These are phyloP conservation scores for Ceratocystiopsis sp. DNA, from an alignment of 2,329 filamentous ascomycete genomes.

Conservation along the genomic window DNA sequence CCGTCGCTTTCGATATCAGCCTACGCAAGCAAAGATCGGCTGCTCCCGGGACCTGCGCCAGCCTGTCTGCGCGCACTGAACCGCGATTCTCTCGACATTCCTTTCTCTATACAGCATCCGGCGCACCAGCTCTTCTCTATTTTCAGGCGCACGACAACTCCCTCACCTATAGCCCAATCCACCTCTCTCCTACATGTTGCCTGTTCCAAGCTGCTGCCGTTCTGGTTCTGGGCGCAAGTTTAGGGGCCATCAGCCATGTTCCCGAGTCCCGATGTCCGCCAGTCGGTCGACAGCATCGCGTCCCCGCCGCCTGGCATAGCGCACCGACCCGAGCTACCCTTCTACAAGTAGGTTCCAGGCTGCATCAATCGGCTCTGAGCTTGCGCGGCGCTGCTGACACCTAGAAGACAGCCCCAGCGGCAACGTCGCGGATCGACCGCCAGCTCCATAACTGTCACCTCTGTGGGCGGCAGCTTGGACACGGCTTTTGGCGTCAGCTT, in stretches of 20 bases:
- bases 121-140: too few relatives aligned
- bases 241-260: slow-evolving; percentile 30
- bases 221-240: slow-evolving; percentile 1
- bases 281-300: slow-evolving; percentile 48
- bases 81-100: too few relatives aligned
- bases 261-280: slow-evolving; percentile 38
- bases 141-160: too few relatives aligned
- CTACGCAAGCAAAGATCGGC: too few relatives aligned
- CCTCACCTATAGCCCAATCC: too few relatives aligned
- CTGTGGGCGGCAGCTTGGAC: slow-evolving; percentile 71
- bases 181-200: too few relatives aligned
- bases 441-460: slow-evolving; percentile 71
- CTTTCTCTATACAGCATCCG: too few relatives aligned
- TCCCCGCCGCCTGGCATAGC: slow-evolving; percentile 24
- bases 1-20: too few relatives aligned
- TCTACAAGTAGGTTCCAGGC: slow-evolving; percentile 31
- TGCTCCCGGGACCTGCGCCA: too few relatives aligned
- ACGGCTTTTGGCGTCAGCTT: slow-evolving; percentile 39
- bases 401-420: slow-evolving; percentile 11
- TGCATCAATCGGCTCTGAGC: not conserved
- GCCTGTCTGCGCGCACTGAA: too few relatives aligned
- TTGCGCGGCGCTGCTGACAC: not conserved
- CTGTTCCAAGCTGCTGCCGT: not conserved
- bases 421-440: slow-evolving; percentile 65
- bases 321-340: slow-evolving; percentile 38